A percentile compares a stretch with the other conserved stretches of the same genome.
Conservation (phyloP, 2,329 filamentous ascomycete species). For the Sporothrix schenckii region DNA sequence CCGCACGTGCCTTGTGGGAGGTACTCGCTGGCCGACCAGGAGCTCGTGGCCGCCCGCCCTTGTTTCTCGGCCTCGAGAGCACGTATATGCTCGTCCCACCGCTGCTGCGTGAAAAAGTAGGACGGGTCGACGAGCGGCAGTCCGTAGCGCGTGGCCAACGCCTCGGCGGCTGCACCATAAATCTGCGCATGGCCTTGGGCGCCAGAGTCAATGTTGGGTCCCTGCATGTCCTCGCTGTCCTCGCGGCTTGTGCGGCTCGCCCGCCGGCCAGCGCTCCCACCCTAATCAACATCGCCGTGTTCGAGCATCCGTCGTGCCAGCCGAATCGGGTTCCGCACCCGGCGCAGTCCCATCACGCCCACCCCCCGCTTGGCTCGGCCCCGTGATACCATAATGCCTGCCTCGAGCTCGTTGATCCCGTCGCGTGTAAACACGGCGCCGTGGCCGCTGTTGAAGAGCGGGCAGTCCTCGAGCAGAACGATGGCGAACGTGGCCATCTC, state of each 20-base stretch:
- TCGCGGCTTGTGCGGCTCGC: not conserved
- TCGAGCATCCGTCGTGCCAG: constrained; percentile 73
- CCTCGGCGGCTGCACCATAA: constrained; percentile 65
- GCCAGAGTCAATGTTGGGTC: constrained; percentile 38
- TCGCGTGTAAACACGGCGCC: constrained; percentile 85
- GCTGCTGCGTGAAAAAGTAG: constrained; percentile 77
- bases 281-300: constrained; percentile 63
- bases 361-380: constrained; percentile 75
- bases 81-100: constrained; percentile 69
- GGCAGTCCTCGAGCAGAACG: constrained; percentile 72
- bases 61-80: constrained; percentile 53
- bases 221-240: constrained; percentile 54
- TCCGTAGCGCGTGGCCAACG: constrained; percentile 67
- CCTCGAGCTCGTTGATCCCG: constrained; percentile 83
- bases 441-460: constrained; percentile 80
- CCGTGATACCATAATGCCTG: constrained; percentile 79
- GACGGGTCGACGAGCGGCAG: constrained; percentile 67
- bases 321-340: constrained; percentile 77
- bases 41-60: constrained; percentile 42
- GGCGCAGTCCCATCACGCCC: constrained; percentile 71
- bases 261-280: not conserved
- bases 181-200: constrained; percentile 56
- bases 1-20: constrained; percentile 84
- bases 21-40: constrained; percentile 47
- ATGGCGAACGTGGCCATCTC: constrained; percentile 77